Evolutionary conservation across 1,284 basidiomycete genomes (phyloP), one percentile per base, ranked within the genome.

Genomic region (Hymenochaete sp.): DNA sequence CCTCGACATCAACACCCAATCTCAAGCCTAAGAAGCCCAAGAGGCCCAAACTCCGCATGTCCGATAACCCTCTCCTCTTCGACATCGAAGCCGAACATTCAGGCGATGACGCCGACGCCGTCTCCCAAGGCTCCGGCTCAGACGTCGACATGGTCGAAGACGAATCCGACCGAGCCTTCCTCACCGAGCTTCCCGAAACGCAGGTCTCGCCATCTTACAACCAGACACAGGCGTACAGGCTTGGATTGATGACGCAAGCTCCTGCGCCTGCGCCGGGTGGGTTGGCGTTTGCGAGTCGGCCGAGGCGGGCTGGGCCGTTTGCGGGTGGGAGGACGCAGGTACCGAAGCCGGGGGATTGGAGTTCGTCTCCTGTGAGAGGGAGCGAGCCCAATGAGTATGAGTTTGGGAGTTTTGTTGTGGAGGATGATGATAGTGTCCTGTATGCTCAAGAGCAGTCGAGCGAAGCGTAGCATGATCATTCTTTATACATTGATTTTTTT

Each of bases 161-260:
- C 54, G 83, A 84, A 55, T 75, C 74, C 42, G 88, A 92, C 57
- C 67, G 73, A 28, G 67, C 63, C 50, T 90, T 89, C 60, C 64
- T 89, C 13, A 71, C 77, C 46, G 75, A 82, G 44, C 64, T 75
- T 7, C 67, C 74, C 9, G 70, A 76, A 45, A 89, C 88, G 10
- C 90, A 92, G 59, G 70, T 69, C 13, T 77, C 82, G 11, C 67
- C 74, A n/a, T 82, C 79, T 9, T 92, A 89, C 55, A 73, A 88
- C 50, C 86, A 90, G 61, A 67, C 66, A 3, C 64, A 73, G 35
- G 67, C 73, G 9, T 90, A 89, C 58, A 71, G 75, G 21, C 73
- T 73, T 48, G 79, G 84, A 49, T 64, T 90, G 31, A 57, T 88
- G 53, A 82, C 84, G 0, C 85, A 89, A 57, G 72, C 67, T 3